Conservation (phyloP, 305 asterid species). For the Fraxinus sp. region DNA sequence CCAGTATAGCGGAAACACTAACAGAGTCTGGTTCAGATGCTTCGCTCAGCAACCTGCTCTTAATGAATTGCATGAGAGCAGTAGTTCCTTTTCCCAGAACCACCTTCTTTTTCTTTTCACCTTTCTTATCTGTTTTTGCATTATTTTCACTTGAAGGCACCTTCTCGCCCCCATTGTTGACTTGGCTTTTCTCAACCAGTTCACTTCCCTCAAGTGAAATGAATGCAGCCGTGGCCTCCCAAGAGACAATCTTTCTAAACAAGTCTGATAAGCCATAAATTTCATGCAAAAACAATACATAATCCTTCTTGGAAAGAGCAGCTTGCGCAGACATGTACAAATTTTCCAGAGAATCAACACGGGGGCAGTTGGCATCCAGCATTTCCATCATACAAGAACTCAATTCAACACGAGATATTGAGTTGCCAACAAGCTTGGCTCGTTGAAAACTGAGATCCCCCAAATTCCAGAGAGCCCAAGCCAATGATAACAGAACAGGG, state of each 20-base stretch:
- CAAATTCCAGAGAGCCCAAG: constrained; percentile 45
- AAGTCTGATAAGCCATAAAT: constrained; percentile 43
- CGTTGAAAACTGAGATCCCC: constrained; percentile 58
- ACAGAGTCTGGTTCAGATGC: constrained; percentile 26
- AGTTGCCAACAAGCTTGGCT: constrained; percentile 35
- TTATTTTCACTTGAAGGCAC: constrained; percentile 34
- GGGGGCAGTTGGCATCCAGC: constrained; percentile 34
- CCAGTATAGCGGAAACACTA: constrained; percentile 28
- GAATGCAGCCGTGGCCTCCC: constrained; percentile 75
- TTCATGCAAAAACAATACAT: constrained; percentile 43
- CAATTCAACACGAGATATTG: constrained; percentile 31
- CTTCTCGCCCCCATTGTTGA: constrained; percentile 31
- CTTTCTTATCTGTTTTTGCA: constrained; percentile 47
- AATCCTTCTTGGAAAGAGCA: constrained; percentile 42
- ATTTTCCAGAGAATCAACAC: constrained; percentile 34
- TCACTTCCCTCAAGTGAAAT: constrained; percentile 61
- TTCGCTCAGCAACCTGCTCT: constrained; percentile 48
- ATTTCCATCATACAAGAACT: constrained; percentile 27
- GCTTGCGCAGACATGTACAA: constrained; percentile 30
- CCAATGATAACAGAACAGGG: constrained; percentile 48
- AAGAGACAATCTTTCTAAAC: constrained; percentile 58
- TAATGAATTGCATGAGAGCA: constrained; percentile 63
- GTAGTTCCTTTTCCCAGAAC: constrained; percentile 74
- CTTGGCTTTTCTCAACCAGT: constrained; percentile 29
- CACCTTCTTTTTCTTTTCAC: constrained; percentile 68